Evolutionary conservation across 805 yeast species (phyloP).

Genomic region (Saccharomycopsis oosterbeekiorum): DNA sequence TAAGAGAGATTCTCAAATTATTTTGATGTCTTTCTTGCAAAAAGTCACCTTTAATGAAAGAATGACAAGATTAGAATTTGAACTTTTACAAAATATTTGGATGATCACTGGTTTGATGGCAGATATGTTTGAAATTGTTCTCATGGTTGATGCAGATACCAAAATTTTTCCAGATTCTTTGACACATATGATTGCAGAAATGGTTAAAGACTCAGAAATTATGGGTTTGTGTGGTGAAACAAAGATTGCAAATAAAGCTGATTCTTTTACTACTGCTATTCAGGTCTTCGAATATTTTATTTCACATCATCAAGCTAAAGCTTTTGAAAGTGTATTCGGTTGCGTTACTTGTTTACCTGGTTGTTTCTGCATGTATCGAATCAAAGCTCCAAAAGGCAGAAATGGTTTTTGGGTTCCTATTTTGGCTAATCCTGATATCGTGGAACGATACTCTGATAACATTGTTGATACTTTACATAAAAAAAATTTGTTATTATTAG

Average conservation of each 20-base stretch:
- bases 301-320: constrained; percentile 90
- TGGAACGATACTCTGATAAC: constrained; percentile 82
- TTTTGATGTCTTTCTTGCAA: constrained; percentile 84
- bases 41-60: constrained; percentile 84
- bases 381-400: constrained; percentile 76
- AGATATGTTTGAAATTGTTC: constrained; percentile 65
- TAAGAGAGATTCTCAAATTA: constrained; percentile 88
- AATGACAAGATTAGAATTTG: constrained; percentile 85
- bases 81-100: constrained; percentile 67
- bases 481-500: constrained; percentile 74
- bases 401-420: constrained; percentile 89
- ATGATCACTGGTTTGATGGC: constrained; percentile 78
- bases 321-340: constrained; percentile 91
- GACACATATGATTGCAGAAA: constrained; percentile 83
- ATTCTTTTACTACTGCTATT: constrained; percentile 84
- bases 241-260: constrained; percentile 72
- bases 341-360: constrained; percentile 95
- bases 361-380: constrained; percentile 86
- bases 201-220: constrained; percentile 75
- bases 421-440: constrained; percentile 86
- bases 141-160: constrained; percentile 96
- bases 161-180: constrained; percentile 77
- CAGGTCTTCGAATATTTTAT: constrained; percentile 91
- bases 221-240: constrained; percentile 97
- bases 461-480: constrained; percentile 75